Conservation (phyloP, 75 land plant genomes). For the Cryptomeria japonica region DNA sequence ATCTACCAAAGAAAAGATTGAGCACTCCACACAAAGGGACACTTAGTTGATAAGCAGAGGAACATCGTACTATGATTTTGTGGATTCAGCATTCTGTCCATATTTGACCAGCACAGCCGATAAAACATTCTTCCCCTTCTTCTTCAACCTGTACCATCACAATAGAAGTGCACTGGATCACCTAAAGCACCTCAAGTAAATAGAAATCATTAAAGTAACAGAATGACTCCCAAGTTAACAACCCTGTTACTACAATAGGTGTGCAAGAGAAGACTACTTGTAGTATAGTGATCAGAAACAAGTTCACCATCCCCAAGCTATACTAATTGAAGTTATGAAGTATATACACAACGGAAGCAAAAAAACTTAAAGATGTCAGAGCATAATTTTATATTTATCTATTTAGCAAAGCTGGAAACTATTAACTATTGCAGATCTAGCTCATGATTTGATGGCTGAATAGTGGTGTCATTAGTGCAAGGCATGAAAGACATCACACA, state of each 20-base stretch:
- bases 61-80: not conserved
- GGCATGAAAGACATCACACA: not conserved
- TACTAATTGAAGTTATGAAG: not conserved
- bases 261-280: not conserved
- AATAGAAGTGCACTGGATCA: not conserved
- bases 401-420: not conserved
- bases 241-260: not conserved
- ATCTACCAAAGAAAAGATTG: not conserved
- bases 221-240: not conserved
- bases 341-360: not conserved
- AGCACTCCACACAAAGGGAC: not conserved
- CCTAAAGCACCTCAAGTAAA: not conserved
- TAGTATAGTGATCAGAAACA: not conserved
- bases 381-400: not conserved
- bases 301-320: no score
- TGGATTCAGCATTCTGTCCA: conserved; percentile 24
- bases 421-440: not conserved
- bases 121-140: conserved; percentile 50
- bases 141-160: conserved; percentile 42
- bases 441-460: not conserved
- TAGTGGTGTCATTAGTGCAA: not conserved
- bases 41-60: not conserved
- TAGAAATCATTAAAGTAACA: not conserved
- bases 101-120: conserved; percentile 63
- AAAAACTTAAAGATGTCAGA: not conserved